These are phyloP conservation scores for Acidiella bohemica DNA, from an alignment of 495 filamentous ascomycete species.

Conservation along the genomic window DNA sequence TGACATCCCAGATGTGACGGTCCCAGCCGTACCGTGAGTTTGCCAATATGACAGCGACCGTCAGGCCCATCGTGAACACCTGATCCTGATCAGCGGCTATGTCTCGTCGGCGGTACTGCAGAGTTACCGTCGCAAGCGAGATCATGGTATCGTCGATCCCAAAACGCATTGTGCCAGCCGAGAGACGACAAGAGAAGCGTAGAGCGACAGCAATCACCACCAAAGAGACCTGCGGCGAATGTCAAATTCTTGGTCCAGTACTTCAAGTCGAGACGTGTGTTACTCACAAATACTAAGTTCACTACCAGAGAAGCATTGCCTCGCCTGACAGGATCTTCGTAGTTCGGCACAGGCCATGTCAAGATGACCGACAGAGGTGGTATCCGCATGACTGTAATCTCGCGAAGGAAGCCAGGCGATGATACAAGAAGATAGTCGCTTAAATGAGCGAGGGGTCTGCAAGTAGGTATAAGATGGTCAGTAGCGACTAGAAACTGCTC, in stretches of 20 bases:
- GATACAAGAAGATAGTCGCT: too few relatives aligned
- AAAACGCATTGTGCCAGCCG: slow-evolving; percentile 18
- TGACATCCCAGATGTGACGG: slow-evolving; percentile 30
- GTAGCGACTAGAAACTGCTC: too few relatives aligned
- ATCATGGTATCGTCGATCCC: slow-evolving; percentile 24
- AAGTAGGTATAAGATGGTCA: too few relatives aligned
- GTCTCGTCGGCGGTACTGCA: too few relatives aligned
- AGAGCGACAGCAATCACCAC: slow-evolving; percentile 17
- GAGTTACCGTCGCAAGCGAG: too few relatives aligned
- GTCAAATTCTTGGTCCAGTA: too few relatives aligned
- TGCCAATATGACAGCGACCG: slow-evolving; percentile 20
- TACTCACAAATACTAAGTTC: slow-evolving; percentile 24
- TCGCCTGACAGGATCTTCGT: slow-evolving; percentile 20
- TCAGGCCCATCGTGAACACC: slow-evolving; percentile 20
- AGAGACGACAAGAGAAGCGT: slow-evolving; percentile 20
- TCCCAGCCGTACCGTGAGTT: slow-evolving; percentile 36
- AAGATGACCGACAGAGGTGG: slow-evolving; percentile 20
- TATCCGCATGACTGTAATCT: slow-evolving; percentile 19
- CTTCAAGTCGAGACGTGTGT: too few relatives aligned
- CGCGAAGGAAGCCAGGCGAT: too few relatives aligned
- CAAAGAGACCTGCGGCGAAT: too few relatives aligned
- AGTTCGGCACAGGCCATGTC: slow-evolving; percentile 24
- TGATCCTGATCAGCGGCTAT: too few relatives aligned
- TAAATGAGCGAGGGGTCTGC: too few relatives aligned
- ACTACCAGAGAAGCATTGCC: slow-evolving; percentile 21